Evolutionary conservation across 2,329 filamentous ascomycete species (phyloP).

Genomic region (Ceratocystis destructans): DNA sequence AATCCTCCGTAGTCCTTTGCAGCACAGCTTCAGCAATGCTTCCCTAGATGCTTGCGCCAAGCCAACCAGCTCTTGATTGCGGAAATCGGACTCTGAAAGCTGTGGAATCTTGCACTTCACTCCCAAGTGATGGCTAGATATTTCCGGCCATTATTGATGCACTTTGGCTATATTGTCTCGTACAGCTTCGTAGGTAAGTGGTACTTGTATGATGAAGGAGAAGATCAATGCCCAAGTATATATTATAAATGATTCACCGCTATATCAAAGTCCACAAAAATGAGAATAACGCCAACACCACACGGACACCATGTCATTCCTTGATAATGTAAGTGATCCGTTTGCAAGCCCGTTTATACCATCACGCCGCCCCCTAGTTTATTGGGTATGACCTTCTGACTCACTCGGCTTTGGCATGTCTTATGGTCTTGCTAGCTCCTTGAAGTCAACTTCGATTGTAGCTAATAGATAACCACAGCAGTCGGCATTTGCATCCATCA

Average conservation of each 20-base stretch:
- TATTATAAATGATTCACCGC: neutral
- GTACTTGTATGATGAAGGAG: neutral
- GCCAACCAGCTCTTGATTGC: neutral
- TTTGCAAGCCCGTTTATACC: too few species aligned
- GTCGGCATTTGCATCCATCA: conserved; percentile 35
- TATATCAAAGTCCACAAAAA: neutral
- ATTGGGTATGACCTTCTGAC: neutral
- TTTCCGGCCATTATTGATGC: neutral
- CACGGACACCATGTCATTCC: neutral
- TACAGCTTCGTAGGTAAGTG: neutral
- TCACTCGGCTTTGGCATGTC: neutral
- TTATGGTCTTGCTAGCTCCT: neutral
- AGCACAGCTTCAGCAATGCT: neutral
- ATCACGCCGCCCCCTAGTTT: neutral
- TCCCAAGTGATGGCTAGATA: neutral
- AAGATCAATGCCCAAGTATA: neutral
- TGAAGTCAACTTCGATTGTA: conserved; percentile 37
- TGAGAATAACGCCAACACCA: neutral
- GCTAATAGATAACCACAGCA: conserved; percentile 38
- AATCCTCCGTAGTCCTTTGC: too few species aligned
- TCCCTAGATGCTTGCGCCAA: neutral
- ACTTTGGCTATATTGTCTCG: neutral
- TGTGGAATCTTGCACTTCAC: neutral
- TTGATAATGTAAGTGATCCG: neutral
- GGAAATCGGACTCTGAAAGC: neutral